Evolutionary conservation across 805 yeast species (phyloP).

Genomic region (Starmerella sp.): DNA sequence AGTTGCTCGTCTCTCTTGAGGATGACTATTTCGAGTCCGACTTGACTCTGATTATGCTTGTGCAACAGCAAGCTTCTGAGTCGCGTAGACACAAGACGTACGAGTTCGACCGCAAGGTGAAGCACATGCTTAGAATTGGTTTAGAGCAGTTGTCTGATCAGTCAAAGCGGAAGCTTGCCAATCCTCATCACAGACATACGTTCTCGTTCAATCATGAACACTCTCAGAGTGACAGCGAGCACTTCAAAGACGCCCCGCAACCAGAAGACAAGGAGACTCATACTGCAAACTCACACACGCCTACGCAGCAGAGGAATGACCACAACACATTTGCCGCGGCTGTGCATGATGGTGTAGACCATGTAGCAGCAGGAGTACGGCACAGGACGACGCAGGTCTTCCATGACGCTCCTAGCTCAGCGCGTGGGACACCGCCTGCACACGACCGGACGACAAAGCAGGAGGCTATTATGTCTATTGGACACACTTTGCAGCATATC

Average conservation of each 20-base stretch:
- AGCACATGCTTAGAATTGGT: constrained; percentile 10
- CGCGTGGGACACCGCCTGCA: neutral
- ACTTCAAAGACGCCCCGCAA: neutral
- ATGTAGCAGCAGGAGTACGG: neutral
- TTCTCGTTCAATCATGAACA: neutral
- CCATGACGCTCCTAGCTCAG: neutral
- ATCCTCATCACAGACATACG: neutral
- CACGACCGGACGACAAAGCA: neutral
- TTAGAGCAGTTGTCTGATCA: neutral
- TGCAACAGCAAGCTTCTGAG: constrained; percentile 37
- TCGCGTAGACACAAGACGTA: constrained; percentile 11
- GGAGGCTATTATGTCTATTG: neutral
- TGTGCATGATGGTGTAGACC: neutral
- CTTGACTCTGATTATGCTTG: constrained; percentile 49
- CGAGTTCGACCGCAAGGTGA: constrained; percentile 14
- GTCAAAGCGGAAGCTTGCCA: neutral
- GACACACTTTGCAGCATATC: neutral
- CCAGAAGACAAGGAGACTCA: neutral
- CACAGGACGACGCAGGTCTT: neutral
- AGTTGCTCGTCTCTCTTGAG: constrained; percentile 56
- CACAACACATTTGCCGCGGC: neutral
- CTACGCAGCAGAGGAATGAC: neutral
- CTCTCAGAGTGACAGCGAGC: neutral
- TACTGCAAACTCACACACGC: neutral
- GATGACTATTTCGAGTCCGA: constrained; percentile 86